Base-by-base conservation (phyloP, 306 rosid genomes). In the Fragaria ananassa region DNA sequence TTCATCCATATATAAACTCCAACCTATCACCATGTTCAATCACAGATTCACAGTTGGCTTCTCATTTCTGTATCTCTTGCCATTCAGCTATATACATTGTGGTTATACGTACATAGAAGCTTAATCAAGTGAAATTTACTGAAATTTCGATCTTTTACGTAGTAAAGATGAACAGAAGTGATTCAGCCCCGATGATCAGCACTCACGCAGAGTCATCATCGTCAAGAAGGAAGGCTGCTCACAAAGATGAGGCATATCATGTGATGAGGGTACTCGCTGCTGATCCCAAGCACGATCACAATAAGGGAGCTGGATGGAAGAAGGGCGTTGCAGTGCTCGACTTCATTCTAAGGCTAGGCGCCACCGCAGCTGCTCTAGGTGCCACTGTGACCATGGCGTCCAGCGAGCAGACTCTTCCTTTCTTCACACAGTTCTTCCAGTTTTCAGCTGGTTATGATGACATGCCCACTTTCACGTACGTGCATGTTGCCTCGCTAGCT, bases 391-490 rank as follows among this genome's bases (percentile, higher is more conserved):
- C 82, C 31, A 91, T 89, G 93, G 87, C 83, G 27, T 78, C 77
- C 8, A 79, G 81, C 27, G 92, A 81, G 42, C 74, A 89, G 27
- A 81, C 80, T 45, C 93, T 91, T 23, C 90, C 93, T 49, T 91
- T 89, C 83, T 84, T 86, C 90, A 91, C 93, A 64, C 93, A 89
- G 79, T 87, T 91, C 86, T 84, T 89, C 83, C 89, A 86, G 64
- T 91, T 91, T 69, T 86, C 86, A 79, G 91, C 97, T 17, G 81
- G 88, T 46, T 89, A 87, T 23, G 88, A 87, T 15, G 87, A 85
- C 67, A 79, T 91, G 42, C 72, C 90, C 12, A 46, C 96, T 67
- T 87, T 89, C 45, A 82, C 74, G 96, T 88, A 85, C 19, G 88
- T 62, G 42, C 42, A 62, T 27, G 67, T 31, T 29, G 41, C 41